Conservation (phyloP, 257 asterid genomes). For the Nicotiana attenuata region DNA sequence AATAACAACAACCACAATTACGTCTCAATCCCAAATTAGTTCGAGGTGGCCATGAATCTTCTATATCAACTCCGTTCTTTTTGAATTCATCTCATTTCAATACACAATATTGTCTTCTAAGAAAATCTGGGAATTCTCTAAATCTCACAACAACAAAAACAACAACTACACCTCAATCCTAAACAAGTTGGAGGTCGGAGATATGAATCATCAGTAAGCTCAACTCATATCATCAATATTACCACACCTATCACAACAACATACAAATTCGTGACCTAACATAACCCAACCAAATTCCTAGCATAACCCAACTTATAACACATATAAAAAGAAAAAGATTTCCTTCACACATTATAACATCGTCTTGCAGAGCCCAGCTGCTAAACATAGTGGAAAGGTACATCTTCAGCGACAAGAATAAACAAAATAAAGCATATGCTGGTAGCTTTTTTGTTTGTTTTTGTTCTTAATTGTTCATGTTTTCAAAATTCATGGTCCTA, state of each 20-base stretch:
- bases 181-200: too few relatives aligned
- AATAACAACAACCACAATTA: neutral
- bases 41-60: neutral
- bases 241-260: neutral
- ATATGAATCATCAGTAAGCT: too few relatives aligned
- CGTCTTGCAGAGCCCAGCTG: neutral
- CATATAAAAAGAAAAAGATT: neutral
- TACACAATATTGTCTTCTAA: too few relatives aligned
- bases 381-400: neutral
- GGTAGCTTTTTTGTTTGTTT: neutral
- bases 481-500: neutral
- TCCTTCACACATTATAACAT: neutral
- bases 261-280: neutral
- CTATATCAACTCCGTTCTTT: neutral
- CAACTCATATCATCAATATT: too few relatives aligned
- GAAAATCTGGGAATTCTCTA: neutral
- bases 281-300: too few relatives aligned
- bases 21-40: neutral
- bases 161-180: too few relatives aligned
- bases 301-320: neutral
- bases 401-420: neutral
- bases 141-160: neutral
- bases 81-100: neutral
- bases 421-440: neutral
- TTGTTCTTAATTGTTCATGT: neutral